Conservation (phyloP, 306 rosid species). For the Cucumis cinereus region DNA sequence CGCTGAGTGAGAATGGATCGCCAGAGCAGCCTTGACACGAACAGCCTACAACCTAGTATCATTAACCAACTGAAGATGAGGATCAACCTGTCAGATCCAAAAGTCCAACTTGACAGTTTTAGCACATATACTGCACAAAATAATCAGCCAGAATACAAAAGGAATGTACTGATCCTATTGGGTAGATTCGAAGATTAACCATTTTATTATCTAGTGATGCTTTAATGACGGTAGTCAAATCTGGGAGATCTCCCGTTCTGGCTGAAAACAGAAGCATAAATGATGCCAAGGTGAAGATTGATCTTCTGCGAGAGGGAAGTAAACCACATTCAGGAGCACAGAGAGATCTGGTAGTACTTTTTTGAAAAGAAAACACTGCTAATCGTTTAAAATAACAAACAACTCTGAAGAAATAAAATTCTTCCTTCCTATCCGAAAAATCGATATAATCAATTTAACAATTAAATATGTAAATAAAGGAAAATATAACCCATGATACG, state of each 20-base stretch:
- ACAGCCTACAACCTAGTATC: conserved; percentile 58
- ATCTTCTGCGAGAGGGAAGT: conserved; percentile 73
- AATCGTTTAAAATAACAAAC: background rate
- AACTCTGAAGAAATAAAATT: too few species aligned
- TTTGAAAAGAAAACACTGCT: conserved; percentile 5
- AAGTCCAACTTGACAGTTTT: conserved; percentile 13
- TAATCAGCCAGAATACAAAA: background rate
- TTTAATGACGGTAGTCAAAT: too few species aligned
- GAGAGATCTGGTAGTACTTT: background rate
- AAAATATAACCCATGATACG: background rate
- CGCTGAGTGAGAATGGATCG: too few species aligned
- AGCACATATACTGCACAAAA: background rate
- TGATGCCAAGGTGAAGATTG: conserved; percentile 70
- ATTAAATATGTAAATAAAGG: background rate
- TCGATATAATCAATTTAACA: background rate
- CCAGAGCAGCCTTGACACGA: conserved; percentile 24
- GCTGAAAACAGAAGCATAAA: conserved; percentile 77
- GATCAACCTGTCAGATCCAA: conserved; percentile 57
- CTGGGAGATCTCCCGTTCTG: too few species aligned
- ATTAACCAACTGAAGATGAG: conserved; percentile 60
- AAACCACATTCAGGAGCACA: conserved; percentile 42
- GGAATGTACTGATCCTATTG: conserved; percentile 11
- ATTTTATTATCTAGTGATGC: too few species aligned
- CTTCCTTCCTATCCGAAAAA: background rate
- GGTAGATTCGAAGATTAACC: too few species aligned